A percentile compares a stretch with the other conserved stretches of the same genome.
Evolutionary conservation across 306 rosid species (phyloP).

Genomic region (Prunus padus): DNA sequence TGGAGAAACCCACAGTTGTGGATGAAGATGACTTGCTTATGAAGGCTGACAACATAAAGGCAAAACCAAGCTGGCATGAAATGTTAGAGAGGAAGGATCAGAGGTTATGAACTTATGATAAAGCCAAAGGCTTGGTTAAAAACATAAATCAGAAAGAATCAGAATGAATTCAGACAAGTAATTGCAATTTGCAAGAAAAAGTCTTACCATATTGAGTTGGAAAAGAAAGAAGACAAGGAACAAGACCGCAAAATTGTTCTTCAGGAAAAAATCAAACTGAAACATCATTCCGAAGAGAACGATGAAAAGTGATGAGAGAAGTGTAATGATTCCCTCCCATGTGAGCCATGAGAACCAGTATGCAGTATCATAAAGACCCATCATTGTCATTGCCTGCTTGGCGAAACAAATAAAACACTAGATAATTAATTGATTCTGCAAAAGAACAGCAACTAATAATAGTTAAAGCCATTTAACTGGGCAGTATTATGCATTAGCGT

Average conservation of each 20-base stretch:
- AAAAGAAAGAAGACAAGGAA: conserved; percentile 79
- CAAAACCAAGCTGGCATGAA: conserved; percentile 68
- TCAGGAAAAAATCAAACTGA: conserved; percentile 61
- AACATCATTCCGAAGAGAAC: conserved; percentile 83
- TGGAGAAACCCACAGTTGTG: conserved; percentile 74
- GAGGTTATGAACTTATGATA: background rate
- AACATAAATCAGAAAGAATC: conserved; percentile 12
- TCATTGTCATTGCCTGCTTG: conserved; percentile 71
- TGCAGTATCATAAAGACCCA: conserved; percentile 81
- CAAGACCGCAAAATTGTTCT: conserved; percentile 55
- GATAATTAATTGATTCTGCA: background rate
- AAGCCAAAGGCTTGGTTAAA: background rate
- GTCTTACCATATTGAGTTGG: conserved; percentile 84
- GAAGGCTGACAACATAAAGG: conserved; percentile 89
- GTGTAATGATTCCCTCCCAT: conserved; percentile 62
- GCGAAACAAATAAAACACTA: background rate
- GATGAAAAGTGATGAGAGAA: conserved; percentile 59
- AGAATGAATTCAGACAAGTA: conserved; percentile 19
- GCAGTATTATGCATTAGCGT: background rate
- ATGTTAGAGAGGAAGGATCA: conserved; percentile 16
- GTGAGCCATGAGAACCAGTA: conserved; percentile 86
- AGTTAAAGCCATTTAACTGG: background rate
- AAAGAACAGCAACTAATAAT: background rate
- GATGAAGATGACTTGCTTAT: conserved; percentile 78
- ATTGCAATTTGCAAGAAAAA: conserved; percentile 7